These are phyloP conservation scores for Gracilariopsis chorda DNA, from an alignment of 23 red algal species.

Conservation along the genomic window DNA sequence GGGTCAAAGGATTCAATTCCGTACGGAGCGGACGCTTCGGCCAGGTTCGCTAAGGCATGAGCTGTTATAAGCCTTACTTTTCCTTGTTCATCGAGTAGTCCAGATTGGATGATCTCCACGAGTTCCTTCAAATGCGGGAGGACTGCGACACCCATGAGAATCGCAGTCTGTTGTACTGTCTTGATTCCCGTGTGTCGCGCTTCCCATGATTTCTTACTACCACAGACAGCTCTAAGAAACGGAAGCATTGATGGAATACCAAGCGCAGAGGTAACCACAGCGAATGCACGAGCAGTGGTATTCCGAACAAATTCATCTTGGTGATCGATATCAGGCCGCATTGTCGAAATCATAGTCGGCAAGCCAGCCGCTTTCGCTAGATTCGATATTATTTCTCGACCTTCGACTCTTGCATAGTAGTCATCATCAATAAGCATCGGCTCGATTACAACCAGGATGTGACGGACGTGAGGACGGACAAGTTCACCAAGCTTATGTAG, in stretches of 20 bases:
- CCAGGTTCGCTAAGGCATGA: slow-evolving; percentile 76
- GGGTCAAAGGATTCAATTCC: slow-evolving; percentile 94
- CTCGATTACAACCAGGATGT: slow-evolving; percentile 91
- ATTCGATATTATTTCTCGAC: slow-evolving; percentile 92
- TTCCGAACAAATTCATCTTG: slow-evolving; percentile 95
- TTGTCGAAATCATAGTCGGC: slow-evolving; percentile 88
- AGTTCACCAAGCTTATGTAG: slow-evolving; percentile 74
- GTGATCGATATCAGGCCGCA: slow-evolving; percentile 95
- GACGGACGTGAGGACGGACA: slow-evolving; percentile 87
- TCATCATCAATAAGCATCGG: slow-evolving; percentile 94
- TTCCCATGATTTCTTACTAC: slow-evolving; percentile 90
- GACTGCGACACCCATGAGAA: slow-evolving; percentile 76
- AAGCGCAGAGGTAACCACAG: slow-evolving; percentile 85
- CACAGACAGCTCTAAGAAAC: slow-evolving; percentile 86
- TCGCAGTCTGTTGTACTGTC: slow-evolving; percentile 85
- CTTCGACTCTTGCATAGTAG: slow-evolving; percentile 87
- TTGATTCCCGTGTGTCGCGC: slow-evolving; percentile 92
- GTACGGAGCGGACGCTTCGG: slow-evolving; percentile 87
- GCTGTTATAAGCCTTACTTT: slow-evolving; percentile 84
- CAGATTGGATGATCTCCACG: slow-evolving; percentile 69
- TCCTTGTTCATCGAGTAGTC: slow-evolving; percentile 82
- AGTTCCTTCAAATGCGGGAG: slow-evolving; percentile 82
- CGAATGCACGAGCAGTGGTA: slow-evolving; percentile 87
- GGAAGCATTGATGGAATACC: slow-evolving; percentile 86
- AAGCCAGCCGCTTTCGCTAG: slow-evolving; percentile 84